Conservation (phyloP, 805 yeast genomes). For the Ogataea paraovalis region DNA sequence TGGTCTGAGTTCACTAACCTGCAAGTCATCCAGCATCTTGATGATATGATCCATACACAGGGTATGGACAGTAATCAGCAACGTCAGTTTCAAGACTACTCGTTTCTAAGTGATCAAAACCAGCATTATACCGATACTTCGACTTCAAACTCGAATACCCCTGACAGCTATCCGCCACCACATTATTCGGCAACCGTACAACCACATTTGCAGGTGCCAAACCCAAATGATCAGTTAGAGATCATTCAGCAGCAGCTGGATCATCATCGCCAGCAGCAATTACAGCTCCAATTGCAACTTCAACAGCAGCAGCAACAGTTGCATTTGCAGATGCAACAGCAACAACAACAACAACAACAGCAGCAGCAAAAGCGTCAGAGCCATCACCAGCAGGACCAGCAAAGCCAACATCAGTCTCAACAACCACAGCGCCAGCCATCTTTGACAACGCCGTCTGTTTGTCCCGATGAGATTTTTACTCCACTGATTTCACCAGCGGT, state of each 20-base stretch:
- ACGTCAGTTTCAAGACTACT: not conserved
- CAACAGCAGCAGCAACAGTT: conserved; percentile 19
- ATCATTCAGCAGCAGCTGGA: conserved; percentile 1
- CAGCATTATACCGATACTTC: not conserved
- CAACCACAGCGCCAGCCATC: conserved; percentile 1
- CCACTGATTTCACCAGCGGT: conserved; percentile 77
- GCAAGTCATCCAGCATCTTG: conserved; percentile 21
- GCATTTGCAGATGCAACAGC: conserved; percentile 14
- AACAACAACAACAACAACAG: conserved; percentile 5
- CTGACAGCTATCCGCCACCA: not conserved
- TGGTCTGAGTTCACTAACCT: conserved; percentile 23
- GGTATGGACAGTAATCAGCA: conserved; percentile 1
- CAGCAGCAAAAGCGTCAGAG: conserved; percentile 2
- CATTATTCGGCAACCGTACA: not conserved
- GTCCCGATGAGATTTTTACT: conserved; percentile 64
- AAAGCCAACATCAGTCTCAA: not conserved
- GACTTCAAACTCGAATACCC: conserved; percentile 1
- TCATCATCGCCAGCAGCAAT: conserved; percentile 2
- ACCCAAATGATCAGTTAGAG: not conserved
- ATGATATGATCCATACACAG: conserved; percentile 14
- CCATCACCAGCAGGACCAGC: conserved; percentile 6
- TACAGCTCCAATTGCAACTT: conserved; percentile 6
- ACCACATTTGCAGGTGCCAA: not conserved
- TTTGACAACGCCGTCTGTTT: conserved; percentile 23
- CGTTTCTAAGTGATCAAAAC: not conserved